Evolutionary conservation across 2,329 filamentous ascomycete species (phyloP).

Genomic region (Epichloe sibirici): DNA sequence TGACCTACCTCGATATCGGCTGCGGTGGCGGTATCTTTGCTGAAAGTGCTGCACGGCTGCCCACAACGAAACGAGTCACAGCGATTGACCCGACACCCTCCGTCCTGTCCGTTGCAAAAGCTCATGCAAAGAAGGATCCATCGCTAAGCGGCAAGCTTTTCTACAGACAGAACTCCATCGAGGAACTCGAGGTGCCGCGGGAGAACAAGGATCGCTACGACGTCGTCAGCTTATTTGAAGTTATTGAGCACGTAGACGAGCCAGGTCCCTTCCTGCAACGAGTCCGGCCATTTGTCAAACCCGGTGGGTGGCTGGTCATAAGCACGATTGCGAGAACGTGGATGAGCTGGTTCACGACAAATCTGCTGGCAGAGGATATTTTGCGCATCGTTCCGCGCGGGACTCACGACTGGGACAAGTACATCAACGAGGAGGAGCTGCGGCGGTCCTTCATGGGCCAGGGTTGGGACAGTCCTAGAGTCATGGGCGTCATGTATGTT

Average conservation of each 20-base stretch:
- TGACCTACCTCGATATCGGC: constrained; percentile 79
- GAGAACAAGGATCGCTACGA: constrained; percentile 47
- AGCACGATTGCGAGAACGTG: constrained; percentile 87
- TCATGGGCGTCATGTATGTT: constrained; percentile 80
- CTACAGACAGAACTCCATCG: constrained; percentile 69
- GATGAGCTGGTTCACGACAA: constrained; percentile 84
- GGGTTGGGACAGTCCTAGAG: constrained; percentile 47
- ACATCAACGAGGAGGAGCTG: constrained; percentile 78
- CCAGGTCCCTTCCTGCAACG: constrained; percentile 62
- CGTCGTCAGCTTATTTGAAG: constrained; percentile 81
- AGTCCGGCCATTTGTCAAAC: constrained; percentile 65
- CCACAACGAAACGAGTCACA: constrained; percentile 50
- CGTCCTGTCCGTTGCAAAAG: constrained; percentile 62
- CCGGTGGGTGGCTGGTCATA: constrained; percentile 85
- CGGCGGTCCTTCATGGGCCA: constrained; percentile 39
- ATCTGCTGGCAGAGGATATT: constrained; percentile 80
- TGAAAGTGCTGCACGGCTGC: constrained; percentile 65
- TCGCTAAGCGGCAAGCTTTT: constrained; percentile 48
- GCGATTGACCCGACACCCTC: constrained; percentile 68
- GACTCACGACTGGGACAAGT: constrained; percentile 94
- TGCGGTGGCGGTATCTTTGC: constrained; percentile 96
- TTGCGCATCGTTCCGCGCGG: constrained; percentile 78
- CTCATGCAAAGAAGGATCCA: constrained; percentile 66
- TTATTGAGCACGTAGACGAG: constrained; percentile 79
- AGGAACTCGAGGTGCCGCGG: constrained; percentile 43